Conservation (phyloP, 23 red algal species). For the Rhodosorus marinus region DNA sequence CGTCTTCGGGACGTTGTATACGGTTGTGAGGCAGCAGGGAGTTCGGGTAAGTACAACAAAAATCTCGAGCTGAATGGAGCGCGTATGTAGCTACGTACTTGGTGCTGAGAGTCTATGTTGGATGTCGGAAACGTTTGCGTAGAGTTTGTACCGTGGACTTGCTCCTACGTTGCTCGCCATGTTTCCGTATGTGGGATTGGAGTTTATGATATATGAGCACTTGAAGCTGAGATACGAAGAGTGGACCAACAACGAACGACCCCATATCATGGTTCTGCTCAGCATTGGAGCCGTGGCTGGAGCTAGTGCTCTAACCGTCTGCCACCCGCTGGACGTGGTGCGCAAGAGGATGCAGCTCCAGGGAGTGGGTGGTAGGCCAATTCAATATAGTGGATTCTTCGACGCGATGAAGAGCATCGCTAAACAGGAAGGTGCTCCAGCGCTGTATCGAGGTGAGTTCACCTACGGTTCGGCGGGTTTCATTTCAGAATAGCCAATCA, state of each 20-base stretch:
- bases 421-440: conserved; percentile 37
- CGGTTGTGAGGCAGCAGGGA: conserved; percentile 30
- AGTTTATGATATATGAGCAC: conserved; percentile 95
- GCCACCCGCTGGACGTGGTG: conserved; percentile 83
- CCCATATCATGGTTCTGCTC: conserved; percentile 18
- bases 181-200: conserved; percentile 93
- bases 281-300: conserved; percentile 69
- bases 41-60: no score
- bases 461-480: no score
- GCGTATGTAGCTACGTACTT: no score
- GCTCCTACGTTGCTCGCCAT: conserved; percentile 80
- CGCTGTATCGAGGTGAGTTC: conserved; percentile 60
- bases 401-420: conserved; percentile 30
- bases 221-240: conserved; percentile 47
- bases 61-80: no score
- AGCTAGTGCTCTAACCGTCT: conserved; percentile 59
- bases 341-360: conserved; percentile 82
- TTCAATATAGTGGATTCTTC: conserved; percentile 57
- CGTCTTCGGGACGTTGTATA: conserved; percentile 19
- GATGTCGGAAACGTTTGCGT: no score
- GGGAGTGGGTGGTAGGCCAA: conserved; percentile 65
- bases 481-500: no score
- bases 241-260: neutral
- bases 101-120: no score
- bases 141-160: conserved; percentile 71